Evolutionary conservation across 164 flowering plant species (phyloP).

Genomic region (Aristolochia contorta): DNA sequence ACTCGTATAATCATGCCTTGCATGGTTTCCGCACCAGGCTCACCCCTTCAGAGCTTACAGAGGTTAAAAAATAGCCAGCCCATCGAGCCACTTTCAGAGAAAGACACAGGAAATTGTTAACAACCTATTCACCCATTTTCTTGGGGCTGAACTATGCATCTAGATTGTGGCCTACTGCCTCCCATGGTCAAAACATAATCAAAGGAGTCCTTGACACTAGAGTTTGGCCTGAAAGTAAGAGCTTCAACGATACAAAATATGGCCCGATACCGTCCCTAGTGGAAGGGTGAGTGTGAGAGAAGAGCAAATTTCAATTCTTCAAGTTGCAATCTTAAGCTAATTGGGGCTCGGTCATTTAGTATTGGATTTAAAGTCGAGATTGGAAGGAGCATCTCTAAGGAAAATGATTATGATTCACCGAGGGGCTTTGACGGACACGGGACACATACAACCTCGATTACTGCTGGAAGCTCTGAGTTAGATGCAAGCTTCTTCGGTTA

Average conservation of each 20-base stretch:
- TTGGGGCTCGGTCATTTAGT: conserved; percentile 33
- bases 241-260: conserved; percentile 29
- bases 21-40: conserved; percentile 20
- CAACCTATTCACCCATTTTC: conserved; percentile 17
- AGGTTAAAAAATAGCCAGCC: conserved; percentile 15
- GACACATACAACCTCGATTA: conserved; percentile 34
- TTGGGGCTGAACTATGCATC: conserved; percentile 19
- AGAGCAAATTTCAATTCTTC: conserved; percentile 28
- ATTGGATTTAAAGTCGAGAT: conserved; percentile 17
- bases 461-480: conserved; percentile 16
- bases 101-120: conserved; percentile 6
- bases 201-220: conserved; percentile 34
- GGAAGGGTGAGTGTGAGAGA: conserved; percentile 32
- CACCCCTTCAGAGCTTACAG: conserved; percentile 10
- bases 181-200: conserved; percentile 16
- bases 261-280: conserved; percentile 23
- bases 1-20: conserved; percentile 14
- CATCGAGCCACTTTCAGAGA: conserved; percentile 10
- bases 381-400: conserved; percentile 6
- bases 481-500: conserved; percentile 24
- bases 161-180: conserved; percentile 21
- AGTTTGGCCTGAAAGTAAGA: conserved; percentile 38
- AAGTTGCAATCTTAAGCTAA: conserved; percentile 30
- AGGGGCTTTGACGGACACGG: conserved; percentile 38
- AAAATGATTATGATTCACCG: conserved; percentile 27